Base-by-base conservation (phyloP, 2,329 filamentous ascomycete species). In the Phyllosticta capitalensis region DNA sequence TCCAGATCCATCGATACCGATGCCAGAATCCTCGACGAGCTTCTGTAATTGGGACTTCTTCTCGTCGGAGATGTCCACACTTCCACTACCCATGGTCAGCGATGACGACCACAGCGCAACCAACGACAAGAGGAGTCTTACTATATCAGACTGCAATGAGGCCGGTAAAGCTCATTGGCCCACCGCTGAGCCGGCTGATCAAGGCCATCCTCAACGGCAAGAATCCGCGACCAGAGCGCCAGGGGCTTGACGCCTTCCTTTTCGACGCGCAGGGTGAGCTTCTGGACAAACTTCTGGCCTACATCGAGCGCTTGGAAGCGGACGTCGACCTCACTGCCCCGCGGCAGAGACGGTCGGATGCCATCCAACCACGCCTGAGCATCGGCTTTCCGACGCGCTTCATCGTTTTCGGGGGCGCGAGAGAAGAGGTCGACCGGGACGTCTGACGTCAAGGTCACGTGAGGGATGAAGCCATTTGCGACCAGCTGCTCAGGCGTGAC, bases 71-170 rank as follows among this genome's bases (percentile, higher is more conserved):
- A 73, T 58, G 14, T 33, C 21, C 50, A 61, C 54, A 22, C 22
- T 30, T 12, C 55, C 59, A 28, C 59, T 61, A 55, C 9, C 6
- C 5, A n/a, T 22, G 14, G 26, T 50, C 28, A 51, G 33, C n/a
- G 10, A 30, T 52, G 7, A 26, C 17, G 20, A 9, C 14, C 19
- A 48, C 19, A 26, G 24, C 33, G 12, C 5, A 52, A 45, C 14
- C 9, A 30, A 19, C n/a, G n/a, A 14, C n/a, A 24, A 52, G n/a
- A 30, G 19, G 30, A 49, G 3, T 72, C 73, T 65, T 65, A 75
- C 73, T 76, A 76, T 59, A 76, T 63, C 58, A 77, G 62, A 61
- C 72, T 75, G 52, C 72, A 62, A 68, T 77, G 75, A 45, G 75
- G 74, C 56, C 61, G 63, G 60, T 72, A 77, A 33, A 58, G 55